A percentile compares a stretch with the other conserved stretches of the same genome.
phyloP scores from a whole-genome alignment of 805 yeast genomes.

The Limtongia smithiae region DNA sequence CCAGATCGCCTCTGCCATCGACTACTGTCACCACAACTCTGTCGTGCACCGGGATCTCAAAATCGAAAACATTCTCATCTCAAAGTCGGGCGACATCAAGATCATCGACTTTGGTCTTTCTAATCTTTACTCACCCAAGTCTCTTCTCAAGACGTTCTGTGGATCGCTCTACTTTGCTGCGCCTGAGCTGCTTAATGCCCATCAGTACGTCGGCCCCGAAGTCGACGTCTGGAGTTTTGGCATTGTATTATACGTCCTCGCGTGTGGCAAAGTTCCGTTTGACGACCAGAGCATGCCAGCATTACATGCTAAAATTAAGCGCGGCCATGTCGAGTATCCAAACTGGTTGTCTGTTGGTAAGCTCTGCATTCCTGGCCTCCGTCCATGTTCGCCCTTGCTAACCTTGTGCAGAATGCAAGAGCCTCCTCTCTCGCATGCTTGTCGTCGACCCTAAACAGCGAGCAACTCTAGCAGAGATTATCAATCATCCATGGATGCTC shows the following conservation, averaged over 20 bases:
- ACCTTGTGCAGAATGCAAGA: slow-evolving; percentile 51
- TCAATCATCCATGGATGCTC: slow-evolving; percentile 91
- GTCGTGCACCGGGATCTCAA: slow-evolving; percentile 96
- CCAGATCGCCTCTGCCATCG: slow-evolving; percentile 89
- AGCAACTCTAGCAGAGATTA: slow-evolving; percentile 72
- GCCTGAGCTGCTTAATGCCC: slow-evolving; percentile 89
- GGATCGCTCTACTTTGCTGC: slow-evolving; percentile 98
- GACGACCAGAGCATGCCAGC: slow-evolving; percentile 92
- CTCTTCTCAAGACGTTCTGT: slow-evolving; percentile 85
- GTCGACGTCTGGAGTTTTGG: slow-evolving; percentile 99
- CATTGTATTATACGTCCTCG: slow-evolving; percentile 88
- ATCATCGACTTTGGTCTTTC: slow-evolving; percentile 95
- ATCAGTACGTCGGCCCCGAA: slow-evolving; percentile 93
- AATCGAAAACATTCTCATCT: slow-evolving; percentile 93
- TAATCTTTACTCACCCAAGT: slow-evolving; percentile 69
- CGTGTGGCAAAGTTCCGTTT: slow-evolving; percentile 97
- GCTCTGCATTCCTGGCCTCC: background rate
- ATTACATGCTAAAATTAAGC: slow-evolving; percentile 87
- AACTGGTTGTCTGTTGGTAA: slow-evolving; percentile 61
- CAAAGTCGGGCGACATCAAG: slow-evolving; percentile 88
- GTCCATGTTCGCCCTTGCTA: background rate
- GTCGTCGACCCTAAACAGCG: slow-evolving; percentile 84
- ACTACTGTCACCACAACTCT: slow-evolving; percentile 88
- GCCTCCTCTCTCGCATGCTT: slow-evolving; percentile 79
- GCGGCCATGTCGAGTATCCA: slow-evolving; percentile 91